Conservation (phyloP, 2,329 filamentous ascomycete species). For the Volutella citrinella region DNA sequence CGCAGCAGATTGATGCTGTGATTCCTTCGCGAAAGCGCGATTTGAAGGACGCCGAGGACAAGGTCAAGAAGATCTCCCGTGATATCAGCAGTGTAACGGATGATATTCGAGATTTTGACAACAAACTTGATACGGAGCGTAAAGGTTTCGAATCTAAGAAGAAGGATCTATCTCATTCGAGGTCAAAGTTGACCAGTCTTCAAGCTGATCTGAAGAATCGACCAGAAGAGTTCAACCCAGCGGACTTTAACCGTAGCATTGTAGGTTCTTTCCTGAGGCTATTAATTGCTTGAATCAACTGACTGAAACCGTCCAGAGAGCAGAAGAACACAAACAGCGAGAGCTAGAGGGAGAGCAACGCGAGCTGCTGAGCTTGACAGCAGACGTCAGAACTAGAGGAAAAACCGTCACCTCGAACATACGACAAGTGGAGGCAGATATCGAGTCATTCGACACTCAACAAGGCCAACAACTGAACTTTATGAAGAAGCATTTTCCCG, state of each 20-base stretch:
- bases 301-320: conserved; percentile 42
- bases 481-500: conserved; percentile 57
- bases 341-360: conserved; percentile 46
- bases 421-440: conserved; percentile 41
- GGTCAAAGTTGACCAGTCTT: conserved; percentile 59
- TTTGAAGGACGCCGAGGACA: conserved; percentile 52
- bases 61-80: conserved; percentile 42
- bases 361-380: conserved; percentile 36
- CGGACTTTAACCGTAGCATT: conserved; percentile 69
- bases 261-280: conserved; percentile 42
- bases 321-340: conserved; percentile 54
- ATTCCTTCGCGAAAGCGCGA: conserved; percentile 52
- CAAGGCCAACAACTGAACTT: conserved; percentile 70
- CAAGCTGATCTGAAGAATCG: conserved; percentile 60
- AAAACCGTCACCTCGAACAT: conserved; percentile 37
- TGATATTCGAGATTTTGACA: conserved; percentile 41
- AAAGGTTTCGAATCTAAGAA: conserved; percentile 49
- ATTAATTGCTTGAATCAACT: conserved; percentile 19
- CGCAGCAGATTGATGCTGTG: conserved; percentile 51
- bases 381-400: conserved; percentile 41
- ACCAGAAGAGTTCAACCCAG: conserved; percentile 65
- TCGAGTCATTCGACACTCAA: conserved; percentile 66
- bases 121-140: conserved; percentile 48
- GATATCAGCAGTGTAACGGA: conserved; percentile 35
- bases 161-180: conserved; percentile 47